phyloP scores from a whole-genome alignment of 163 green algal genomes.

The Trebouxia gelatinosa region DNA sequence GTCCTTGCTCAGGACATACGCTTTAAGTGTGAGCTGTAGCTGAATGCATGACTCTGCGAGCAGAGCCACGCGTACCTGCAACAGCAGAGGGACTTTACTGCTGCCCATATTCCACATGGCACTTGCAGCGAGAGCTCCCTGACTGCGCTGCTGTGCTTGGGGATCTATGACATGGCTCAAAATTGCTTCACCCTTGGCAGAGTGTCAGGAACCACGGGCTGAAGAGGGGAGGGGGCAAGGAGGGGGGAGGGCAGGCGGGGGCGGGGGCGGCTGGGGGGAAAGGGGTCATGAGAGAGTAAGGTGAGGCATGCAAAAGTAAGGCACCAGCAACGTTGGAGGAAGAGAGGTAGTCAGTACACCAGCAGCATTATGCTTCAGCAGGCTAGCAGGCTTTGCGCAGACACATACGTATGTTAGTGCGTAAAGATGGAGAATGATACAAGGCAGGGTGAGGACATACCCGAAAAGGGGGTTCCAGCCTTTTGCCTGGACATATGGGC shows the following conservation, averaged over 20 bases:
- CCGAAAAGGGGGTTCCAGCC: slow-evolving; percentile 31
- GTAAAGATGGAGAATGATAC: neutral
- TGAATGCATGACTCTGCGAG: slow-evolving; percentile 24
- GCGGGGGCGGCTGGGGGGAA: too few species aligned
- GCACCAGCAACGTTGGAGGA: neutral
- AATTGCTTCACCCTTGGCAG: neutral
- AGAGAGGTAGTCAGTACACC: neutral
- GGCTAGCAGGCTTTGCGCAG: too few species aligned
- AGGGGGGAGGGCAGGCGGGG: too few species aligned
- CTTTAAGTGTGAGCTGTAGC: slow-evolving; percentile 33
- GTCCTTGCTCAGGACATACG: slow-evolving; percentile 38
- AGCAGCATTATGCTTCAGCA: too few species aligned
- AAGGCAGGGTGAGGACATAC: neutral
- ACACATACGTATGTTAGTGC: too few species aligned
- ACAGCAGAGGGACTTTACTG: neutral
- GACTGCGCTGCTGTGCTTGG: neutral
- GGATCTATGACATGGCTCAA: neutral
- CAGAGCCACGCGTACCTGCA: slow-evolving; percentile 29
- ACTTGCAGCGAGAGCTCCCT: neutral
- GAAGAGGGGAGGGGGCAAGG: too few species aligned
- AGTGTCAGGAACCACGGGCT: too few species aligned
- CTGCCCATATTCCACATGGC: neutral
- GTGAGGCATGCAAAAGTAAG: neutral
- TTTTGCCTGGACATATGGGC: slow-evolving; percentile 34
- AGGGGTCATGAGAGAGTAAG: too few species aligned